Percentiles rank a stretch among this genome's conserved stretches.
These are phyloP conservation scores for Dendrobium nobile DNA, from an alignment of 106 monocot genomes.

Conservation along the genomic window DNA sequence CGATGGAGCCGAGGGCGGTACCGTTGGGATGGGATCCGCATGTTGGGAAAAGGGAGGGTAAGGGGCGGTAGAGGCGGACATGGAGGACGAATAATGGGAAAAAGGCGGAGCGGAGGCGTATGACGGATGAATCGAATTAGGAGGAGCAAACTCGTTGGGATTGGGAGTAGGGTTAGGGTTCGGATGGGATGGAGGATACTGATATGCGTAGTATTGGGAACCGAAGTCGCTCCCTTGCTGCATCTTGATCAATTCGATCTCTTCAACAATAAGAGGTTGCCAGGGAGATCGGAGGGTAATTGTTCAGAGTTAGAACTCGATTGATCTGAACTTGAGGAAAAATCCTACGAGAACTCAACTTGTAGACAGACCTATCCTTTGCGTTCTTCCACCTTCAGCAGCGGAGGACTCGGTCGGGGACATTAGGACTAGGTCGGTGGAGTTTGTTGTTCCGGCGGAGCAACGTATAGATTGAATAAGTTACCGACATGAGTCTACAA, in stretches of 20 bases:
- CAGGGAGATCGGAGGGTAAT: neutral
- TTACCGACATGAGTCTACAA: neutral
- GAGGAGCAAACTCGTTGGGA: constrained; percentile 19
- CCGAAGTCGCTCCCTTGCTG: constrained; percentile 47
- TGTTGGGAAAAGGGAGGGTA: constrained; percentile 20
- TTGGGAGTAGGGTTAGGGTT: constrained; percentile 16
- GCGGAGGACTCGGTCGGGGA: neutral
- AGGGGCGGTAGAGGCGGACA: neutral
- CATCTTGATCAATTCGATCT: constrained; percentile 12
- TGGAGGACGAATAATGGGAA: constrained; percentile 25
- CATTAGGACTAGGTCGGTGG: neutral
- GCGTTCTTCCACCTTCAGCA: neutral
- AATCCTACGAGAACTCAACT: neutral
- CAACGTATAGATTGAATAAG: neutral
- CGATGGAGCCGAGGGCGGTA: constrained; percentile 23
- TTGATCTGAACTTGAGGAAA: neutral
- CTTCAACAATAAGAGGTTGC: neutral
- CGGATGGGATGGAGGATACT: constrained; percentile 16
- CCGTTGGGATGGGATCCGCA: constrained; percentile 19
- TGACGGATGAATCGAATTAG: constrained; percentile 18
- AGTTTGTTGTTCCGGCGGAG: constrained; percentile 9
- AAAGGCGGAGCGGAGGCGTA: constrained; percentile 71
- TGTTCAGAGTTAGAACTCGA: neutral
- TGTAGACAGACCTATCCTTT: neutral
- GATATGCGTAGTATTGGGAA: constrained; percentile 33